Evolutionary conservation across 257 asterid genomes (phyloP).

Genomic region (Ballota nigra): DNA sequence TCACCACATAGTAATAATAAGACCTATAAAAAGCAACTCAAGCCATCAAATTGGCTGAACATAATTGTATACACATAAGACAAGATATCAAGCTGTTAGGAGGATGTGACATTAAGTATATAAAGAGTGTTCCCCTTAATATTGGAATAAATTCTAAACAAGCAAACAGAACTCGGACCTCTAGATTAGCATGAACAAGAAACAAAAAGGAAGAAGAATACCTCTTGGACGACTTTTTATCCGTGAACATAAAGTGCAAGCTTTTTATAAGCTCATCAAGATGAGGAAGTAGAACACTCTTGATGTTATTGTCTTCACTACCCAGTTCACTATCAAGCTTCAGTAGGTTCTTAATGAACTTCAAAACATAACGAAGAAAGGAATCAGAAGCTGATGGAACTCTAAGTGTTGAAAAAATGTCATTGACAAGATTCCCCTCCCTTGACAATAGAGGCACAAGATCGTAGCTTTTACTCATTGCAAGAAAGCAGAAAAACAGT

Average conservation of each 20-base stretch:
- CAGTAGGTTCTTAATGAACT: slow-evolving; percentile 76
- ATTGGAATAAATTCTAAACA: not conserved
- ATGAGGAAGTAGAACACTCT: slow-evolving; percentile 61
- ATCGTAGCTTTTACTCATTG: slow-evolving; percentile 81
- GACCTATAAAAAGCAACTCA: no score
- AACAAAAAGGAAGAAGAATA: slow-evolving; percentile 23
- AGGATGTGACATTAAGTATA: not conserved
- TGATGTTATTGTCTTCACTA: slow-evolving; percentile 42
- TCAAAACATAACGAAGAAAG: slow-evolving; percentile 56
- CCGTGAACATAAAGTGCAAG: slow-evolving; percentile 56
- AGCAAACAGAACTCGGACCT: not conserved
- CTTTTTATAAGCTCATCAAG: slow-evolving; percentile 62
- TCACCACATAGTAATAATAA: no score
- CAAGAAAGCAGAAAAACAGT: slow-evolving; percentile 84
- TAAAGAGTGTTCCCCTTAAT: not conserved
- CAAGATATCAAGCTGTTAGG: no score
- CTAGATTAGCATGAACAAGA: not conserved
- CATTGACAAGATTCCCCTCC: slow-evolving; percentile 76
- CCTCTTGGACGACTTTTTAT: slow-evolving; percentile 54
- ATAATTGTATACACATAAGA: no score
- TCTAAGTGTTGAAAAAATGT: slow-evolving; percentile 70
- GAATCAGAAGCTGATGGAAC: slow-evolving; percentile 72
- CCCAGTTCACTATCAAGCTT: slow-evolving; percentile 67
- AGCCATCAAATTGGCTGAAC: no score
- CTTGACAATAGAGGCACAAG: slow-evolving; percentile 58